These are phyloP conservation scores for Russula abietina DNA, from an alignment of 768 basidiomycete species.

Conservation along the genomic window DNA sequence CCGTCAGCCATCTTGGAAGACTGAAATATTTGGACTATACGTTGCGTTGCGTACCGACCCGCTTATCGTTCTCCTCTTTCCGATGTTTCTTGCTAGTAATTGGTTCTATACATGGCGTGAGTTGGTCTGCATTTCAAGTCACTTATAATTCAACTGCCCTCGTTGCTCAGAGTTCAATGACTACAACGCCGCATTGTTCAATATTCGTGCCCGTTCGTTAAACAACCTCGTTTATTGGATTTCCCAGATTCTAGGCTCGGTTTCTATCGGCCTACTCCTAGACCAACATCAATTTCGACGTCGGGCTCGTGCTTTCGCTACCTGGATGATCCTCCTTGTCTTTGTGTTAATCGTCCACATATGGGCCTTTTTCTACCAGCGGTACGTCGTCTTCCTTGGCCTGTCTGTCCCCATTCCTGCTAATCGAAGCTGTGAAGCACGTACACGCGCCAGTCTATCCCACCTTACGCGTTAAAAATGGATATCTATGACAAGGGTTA, in stretches of 20 bases:
- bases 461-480: conserved; percentile 40
- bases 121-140: conserved; percentile 24
- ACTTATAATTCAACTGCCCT: neutral
- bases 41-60: conserved; percentile 65
- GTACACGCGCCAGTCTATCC: conserved; percentile 53
- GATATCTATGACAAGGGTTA: conserved; percentile 56
- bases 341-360: conserved; percentile 65
- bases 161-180: conserved; percentile 59
- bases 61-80: conserved; percentile 67
- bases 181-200: conserved; percentile 74
- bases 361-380: conserved; percentile 76
- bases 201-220: conserved; percentile 69
- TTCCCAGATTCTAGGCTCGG: conserved; percentile 68
- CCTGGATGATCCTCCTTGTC: conserved; percentile 55
- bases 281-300: conserved; percentile 52
- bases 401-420: neutral
- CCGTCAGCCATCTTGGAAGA: conserved; percentile 71
- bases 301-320: conserved; percentile 63
- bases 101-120: conserved; percentile 85
- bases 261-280: conserved; percentile 63
- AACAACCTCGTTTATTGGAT: conserved; percentile 80
- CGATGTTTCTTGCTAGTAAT: conserved; percentile 80
- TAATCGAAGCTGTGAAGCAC: conserved; percentile 33
- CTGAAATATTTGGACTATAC: conserved; percentile 65
- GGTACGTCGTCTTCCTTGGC: conserved; percentile 34